These are phyloP conservation scores for Venturia nashicola DNA, from an alignment of 2,329 filamentous ascomycete genomes.

Conservation along the genomic window DNA sequence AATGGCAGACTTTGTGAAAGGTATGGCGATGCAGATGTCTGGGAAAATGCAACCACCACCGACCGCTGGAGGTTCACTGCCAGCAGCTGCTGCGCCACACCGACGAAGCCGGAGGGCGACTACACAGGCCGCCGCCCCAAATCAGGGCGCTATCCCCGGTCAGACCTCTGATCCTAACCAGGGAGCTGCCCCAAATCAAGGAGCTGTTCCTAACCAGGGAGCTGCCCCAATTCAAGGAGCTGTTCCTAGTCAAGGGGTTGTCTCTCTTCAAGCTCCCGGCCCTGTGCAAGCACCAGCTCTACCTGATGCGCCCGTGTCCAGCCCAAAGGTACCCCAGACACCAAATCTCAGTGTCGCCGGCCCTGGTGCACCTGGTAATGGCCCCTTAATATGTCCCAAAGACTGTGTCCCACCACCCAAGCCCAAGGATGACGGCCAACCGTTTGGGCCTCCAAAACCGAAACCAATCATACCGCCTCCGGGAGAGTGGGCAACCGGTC, in stretches of 20 bases:
- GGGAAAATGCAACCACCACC: background rate
- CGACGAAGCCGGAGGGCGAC: background rate
- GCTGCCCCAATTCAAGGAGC: background rate
- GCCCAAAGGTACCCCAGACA: background rate
- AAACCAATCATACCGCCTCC: background rate
- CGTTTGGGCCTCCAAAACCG: background rate
- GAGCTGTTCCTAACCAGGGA: background rate
- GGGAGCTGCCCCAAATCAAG: background rate
- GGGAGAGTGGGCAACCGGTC: background rate
- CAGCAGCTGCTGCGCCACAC: background rate
- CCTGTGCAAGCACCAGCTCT: background rate
- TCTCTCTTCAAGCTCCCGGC: background rate
- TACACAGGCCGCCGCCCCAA: background rate
- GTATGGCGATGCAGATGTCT: background rate
- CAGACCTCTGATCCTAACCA: background rate
- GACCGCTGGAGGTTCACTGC: background rate
- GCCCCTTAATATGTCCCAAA: background rate
- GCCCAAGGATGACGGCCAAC: background rate
- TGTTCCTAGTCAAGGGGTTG: background rate
- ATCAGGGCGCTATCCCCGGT: background rate
- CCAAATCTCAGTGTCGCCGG: background rate
- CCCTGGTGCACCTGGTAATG: background rate
- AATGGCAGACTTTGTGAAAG: slow-evolving; percentile 1
- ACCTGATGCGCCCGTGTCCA: background rate
- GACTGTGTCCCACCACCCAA: background rate